Percentiles rank a stretch among this genome's conserved stretches.
These are phyloP conservation scores for Comarum palustre DNA, from an alignment of 306 rosid genomes.

Conservation along the genomic window DNA sequence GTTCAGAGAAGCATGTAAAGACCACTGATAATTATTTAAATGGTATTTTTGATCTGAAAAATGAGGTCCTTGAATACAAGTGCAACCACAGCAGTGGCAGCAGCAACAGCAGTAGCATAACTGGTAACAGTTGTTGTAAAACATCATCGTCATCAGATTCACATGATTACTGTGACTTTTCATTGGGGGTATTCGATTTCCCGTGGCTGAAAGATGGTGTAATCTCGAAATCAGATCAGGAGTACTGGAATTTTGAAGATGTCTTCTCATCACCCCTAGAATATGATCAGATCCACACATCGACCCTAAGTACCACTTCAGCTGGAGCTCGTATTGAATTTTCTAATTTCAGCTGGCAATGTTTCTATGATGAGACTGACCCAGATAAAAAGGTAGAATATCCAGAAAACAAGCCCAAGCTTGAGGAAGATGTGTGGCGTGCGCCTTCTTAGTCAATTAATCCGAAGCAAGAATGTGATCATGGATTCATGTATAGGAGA, in stretches of 20 bases:
- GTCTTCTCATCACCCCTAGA: conserved; percentile 43
- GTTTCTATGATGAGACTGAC: conserved; percentile 2
- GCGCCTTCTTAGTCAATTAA: neutral
- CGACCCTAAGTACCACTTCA: conserved; percentile 15
- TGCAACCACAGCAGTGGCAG: conserved; percentile 16
- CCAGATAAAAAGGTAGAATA: neutral
- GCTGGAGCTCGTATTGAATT: neutral
- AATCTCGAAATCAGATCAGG: conserved; percentile 52
- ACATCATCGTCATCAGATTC: conserved; percentile 23
- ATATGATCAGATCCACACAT: conserved; percentile 5
- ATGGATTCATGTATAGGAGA: neutral
- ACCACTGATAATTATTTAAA: neutral
- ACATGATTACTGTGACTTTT: conserved; percentile 13
- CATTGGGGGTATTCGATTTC: conserved; percentile 73
- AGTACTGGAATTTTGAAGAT: conserved; percentile 58
- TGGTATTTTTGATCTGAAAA: conserved; percentile 3
- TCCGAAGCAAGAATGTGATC: neutral
- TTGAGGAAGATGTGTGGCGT: conserved; percentile 1
- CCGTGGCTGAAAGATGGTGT: conserved; percentile 92
- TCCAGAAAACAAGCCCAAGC: neutral
- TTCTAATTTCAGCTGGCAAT: conserved; percentile 11
- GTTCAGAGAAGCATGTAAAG: conserved; percentile 34
- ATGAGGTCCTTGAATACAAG: conserved; percentile 10
- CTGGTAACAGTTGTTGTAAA: conserved; percentile 5
- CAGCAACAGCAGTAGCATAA: conserved; percentile 8